phyloP scores from a whole-genome alignment of 306 rosid species.

The Cucumis sativus region Cucumber_9930_V3 NC_026656.2:3495001-3495500 shows the following conservation, averaged over 20 bases:
- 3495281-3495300: neutral
- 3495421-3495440: slow-evolving; percentile 78
- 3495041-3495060: neutral
- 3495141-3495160: neutral
- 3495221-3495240: neutral
- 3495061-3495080: neutral
- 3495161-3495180: neutral
- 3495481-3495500: slow-evolving; percentile 58
- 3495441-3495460: slow-evolving; percentile 85
- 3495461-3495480: slow-evolving; percentile 75
- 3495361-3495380: slow-evolving; percentile 87
- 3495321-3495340: slow-evolving; percentile 4
- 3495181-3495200: neutral
- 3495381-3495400: slow-evolving; percentile 97
- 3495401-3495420: slow-evolving; percentile 61
- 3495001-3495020: neutral
- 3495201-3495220: neutral
- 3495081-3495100: neutral
- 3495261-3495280: neutral
- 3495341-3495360: slow-evolving; percentile 32
- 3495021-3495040: neutral
- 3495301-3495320: neutral
- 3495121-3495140: neutral
- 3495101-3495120: neutral
- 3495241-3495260: neutral